These are phyloP conservation scores for Phytopythium helicoides DNA, from an alignment of 352 stramenopile genomes.

Conservation along the genomic window DNA sequence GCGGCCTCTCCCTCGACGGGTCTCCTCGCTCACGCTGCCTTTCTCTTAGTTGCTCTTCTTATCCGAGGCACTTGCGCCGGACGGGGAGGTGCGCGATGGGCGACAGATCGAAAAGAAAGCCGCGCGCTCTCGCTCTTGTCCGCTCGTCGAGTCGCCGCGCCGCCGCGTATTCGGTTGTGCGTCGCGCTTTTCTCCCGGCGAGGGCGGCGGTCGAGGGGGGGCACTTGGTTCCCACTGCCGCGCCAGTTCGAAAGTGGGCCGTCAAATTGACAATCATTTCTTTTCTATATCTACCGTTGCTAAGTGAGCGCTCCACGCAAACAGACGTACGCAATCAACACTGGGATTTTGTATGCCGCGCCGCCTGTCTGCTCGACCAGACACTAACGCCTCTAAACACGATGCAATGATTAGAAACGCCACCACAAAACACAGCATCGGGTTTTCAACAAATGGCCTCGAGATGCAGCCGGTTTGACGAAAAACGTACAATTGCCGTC, in stretches of 20 bases:
- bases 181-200: background rate
- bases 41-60: background rate
- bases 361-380: no score
- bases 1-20: background rate
- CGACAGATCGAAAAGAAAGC: background rate
- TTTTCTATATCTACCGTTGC: slow-evolving; percentile 2
- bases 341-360: background rate
- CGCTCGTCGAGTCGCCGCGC: slow-evolving; percentile 2
- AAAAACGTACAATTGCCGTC: no score
- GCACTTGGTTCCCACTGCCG: background rate
- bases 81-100: no score
- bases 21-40: background rate
- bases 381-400: no score
- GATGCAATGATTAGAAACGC: no score
- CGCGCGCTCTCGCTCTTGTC: background rate
- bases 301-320: background rate
- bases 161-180: slow-evolving; percentile 7
- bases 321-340: slow-evolving; percentile 1
- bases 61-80: background rate
- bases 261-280: slow-evolving; percentile 6
- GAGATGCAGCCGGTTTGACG: no score
- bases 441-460: no score
- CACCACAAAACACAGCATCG: no score
- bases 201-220: no score
- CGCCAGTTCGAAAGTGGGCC: slow-evolving; percentile 1